Base-by-base conservation (phyloP, 2,329 filamentous ascomycete species). In the Colletotrichum navitas region DNA sequence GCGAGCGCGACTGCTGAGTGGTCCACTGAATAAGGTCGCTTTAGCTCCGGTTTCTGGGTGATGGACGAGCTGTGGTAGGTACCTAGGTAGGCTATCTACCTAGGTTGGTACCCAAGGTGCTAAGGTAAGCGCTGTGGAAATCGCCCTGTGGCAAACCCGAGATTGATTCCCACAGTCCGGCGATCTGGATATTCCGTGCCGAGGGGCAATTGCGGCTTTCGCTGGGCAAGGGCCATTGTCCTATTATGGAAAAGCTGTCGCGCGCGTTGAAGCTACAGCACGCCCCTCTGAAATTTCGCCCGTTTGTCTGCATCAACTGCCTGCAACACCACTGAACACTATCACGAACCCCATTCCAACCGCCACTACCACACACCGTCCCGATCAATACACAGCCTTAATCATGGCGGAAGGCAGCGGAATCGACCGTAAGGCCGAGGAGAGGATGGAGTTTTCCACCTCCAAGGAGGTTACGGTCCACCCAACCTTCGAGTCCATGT, bases 391-490 rank as follows among this genome's bases (percentile, higher is more conserved):
- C 21, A 41, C 21, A 34, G 41, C 24, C 34, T 43, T 77, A 82
- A 93, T 74, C 77, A 99, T 98, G 96, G 94, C 95, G 75, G 95
- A 98, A 83, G 92, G 81, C 72, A 71, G 75, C 66, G 88, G 88
- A 74, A 91, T 98, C 81, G 95, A 99, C 84, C 92, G 94, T 85
- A 95, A 95, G 85, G 91, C 92, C 75, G 96, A 98, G 83, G 95
- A 97, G 87, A 91, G 94, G 83, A 97, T 98, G 91, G 95, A 98
- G 86, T 98, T 99, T 83, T 93, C 92, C 75, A 99, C 96, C 81
- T 98, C 95, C 74, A 98, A 97, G 85, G 96, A 98, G 88, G 95
- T 98, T 73, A 96, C 93, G 2, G 96, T 96, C 70, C 94, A 95
- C 78, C 94, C 95, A 56, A 97, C 95, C 65, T 96, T 97, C 81